phyloP scores from a whole-genome alignment of 768 basidiomycete genomes.

The Boletus reticulatus region DNA sequence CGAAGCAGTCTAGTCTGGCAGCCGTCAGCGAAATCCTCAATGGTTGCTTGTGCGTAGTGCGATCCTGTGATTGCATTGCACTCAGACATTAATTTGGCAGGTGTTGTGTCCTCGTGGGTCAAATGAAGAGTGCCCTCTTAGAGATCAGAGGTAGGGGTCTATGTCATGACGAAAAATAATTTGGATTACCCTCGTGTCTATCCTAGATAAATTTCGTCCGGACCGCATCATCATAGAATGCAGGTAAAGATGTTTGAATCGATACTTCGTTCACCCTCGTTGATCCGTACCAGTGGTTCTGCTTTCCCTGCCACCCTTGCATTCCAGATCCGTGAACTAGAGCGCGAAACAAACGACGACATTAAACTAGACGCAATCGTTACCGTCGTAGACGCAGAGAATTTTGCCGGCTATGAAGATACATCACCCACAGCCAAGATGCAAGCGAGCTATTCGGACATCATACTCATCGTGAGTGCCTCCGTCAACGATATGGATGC shows the following conservation, averaged over 20 bases:
- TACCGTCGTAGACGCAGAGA: conserved; percentile 89
- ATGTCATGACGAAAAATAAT: background rate
- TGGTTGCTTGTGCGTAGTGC: conserved; percentile 76
- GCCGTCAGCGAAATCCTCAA: conserved; percentile 94
- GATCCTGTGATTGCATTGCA: background rate
- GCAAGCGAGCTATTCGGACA: conserved; percentile 94
- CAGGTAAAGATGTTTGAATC: conserved; percentile 53
- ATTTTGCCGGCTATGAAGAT: conserved; percentile 92
- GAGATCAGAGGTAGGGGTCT: conserved; percentile 73
- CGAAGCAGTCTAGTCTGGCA: conserved; percentile 75
- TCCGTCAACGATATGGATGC: background rate
- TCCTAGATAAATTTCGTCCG: conserved; percentile 72
- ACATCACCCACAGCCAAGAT: conserved; percentile 88
- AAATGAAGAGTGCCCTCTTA: conserved; percentile 87
- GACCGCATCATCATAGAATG: conserved; percentile 95
- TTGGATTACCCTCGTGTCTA: background rate
- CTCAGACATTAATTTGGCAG: conserved; percentile 35
- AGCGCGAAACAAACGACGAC: conserved; percentile 69
- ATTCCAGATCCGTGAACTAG: conserved; percentile 90
- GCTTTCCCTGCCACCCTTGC: conserved; percentile 96
- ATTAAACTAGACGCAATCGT: conserved; percentile 87
- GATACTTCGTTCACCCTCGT: background rate
- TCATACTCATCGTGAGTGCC: conserved; percentile 72
- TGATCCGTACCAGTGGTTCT: conserved; percentile 59
- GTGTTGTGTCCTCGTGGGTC: conserved; percentile 93